phyloP scores from a whole-genome alignment of 805 yeast species.

The Yarrowia sp. region DNA sequence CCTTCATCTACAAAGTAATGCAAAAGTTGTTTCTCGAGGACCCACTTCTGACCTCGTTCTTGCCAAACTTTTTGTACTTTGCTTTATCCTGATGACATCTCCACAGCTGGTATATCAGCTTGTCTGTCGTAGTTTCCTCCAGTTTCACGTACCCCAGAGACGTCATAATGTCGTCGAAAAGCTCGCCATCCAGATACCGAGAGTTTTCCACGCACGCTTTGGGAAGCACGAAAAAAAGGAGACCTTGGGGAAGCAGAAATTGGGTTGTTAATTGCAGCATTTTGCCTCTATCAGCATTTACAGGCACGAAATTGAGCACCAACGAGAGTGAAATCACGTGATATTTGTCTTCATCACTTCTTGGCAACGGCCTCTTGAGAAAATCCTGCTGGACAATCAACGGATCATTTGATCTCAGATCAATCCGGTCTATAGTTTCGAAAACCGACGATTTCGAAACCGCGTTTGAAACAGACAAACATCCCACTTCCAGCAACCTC shows the following conservation, averaged over 20 bases:
- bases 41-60: conserved; percentile 57
- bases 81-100: conserved; percentile 42
- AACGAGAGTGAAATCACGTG: conserved; percentile 76
- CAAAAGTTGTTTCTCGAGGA: conserved; percentile 68
- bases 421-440: conserved; percentile 59
- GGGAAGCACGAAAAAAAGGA: conserved; percentile 78
- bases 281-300: conserved; percentile 64
- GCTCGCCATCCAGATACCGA: conserved; percentile 59
- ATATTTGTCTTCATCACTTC: conserved; percentile 43
- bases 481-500: conserved; percentile 78
- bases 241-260: conserved; percentile 47
- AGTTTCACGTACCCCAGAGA: conserved; percentile 57
- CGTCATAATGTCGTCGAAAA: conserved; percentile 48
- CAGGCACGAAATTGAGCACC: conserved; percentile 86
- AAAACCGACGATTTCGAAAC: conserved; percentile 62
- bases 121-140: conserved; percentile 57
- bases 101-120: conserved; percentile 71
- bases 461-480: conserved; percentile 63
- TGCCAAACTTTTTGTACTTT: conserved; percentile 37
- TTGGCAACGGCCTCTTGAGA: conserved; percentile 69
- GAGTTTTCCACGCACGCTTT: conserved; percentile 83
- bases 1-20: conserved; percentile 39
- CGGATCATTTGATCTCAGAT: conserved; percentile 75
- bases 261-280: conserved; percentile 64
- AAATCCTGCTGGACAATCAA: conserved; percentile 76